phyloP scores from a whole-genome alignment of 2,329 filamentous ascomycete genomes.

The Fusarium sulawesiense region DNA sequence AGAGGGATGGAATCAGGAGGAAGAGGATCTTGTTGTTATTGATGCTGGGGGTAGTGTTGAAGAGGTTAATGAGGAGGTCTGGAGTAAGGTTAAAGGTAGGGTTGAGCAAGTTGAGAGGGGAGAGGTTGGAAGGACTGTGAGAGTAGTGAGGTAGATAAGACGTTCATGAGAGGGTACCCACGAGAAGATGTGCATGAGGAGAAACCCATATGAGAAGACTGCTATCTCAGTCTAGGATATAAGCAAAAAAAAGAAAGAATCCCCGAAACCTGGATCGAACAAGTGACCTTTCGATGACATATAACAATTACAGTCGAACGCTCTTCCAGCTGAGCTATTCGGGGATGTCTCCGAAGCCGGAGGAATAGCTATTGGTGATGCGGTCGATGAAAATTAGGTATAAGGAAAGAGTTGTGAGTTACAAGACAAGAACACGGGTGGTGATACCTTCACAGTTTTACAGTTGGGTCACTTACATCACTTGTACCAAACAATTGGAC shows the following conservation, averaged over 20 bases:
- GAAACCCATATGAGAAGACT: not conserved
- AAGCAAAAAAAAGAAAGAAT: conserved; percentile 27
- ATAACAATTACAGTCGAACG: conserved; percentile 3
- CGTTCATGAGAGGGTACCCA: not conserved
- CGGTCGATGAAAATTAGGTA: not conserved
- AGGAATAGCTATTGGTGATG: not conserved
- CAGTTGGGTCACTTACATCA: too few relatives aligned
- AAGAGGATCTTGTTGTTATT: conserved; percentile 65
- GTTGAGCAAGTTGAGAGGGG: conserved; percentile 63
- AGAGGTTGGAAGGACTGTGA: conserved; percentile 59
- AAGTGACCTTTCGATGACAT: conserved; percentile 4
- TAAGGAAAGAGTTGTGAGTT: not conserved
- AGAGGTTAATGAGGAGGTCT: conserved; percentile 67
- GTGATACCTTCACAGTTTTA: not conserved
- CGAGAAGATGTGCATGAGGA: not conserved
- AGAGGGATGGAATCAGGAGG: conserved; percentile 58
- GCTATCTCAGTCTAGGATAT: not conserved
- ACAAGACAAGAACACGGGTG: not conserved
- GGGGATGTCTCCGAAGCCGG: conserved; percentile 22
- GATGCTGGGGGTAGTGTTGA: conserved; percentile 66
- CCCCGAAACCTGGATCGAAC: conserved; percentile 27
- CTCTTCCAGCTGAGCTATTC: conserved; percentile 45
- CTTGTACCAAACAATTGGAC: not conserved
- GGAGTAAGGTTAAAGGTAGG: conserved; percentile 61
- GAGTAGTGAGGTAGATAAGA: conserved; percentile 46